These are phyloP conservation scores for Phialemonium atrogriseum DNA, from an alignment of 2,329 filamentous ascomycete species.

Conservation along the genomic window DNA sequence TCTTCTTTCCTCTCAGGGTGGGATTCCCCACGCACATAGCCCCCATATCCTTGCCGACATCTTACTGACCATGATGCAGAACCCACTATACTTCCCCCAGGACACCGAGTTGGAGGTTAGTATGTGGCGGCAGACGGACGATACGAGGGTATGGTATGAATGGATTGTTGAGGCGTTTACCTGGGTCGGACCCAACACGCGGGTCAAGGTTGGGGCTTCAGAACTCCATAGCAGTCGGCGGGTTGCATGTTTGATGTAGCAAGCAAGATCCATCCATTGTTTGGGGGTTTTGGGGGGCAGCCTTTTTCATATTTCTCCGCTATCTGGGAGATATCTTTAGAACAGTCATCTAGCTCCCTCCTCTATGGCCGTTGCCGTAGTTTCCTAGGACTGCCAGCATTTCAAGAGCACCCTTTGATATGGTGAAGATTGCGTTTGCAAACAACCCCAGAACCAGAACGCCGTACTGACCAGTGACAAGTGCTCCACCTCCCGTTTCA, in stretches of 20 bases:
- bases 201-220: conserved; percentile 58
- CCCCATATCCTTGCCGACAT: conserved; percentile 3
- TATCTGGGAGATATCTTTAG: too few relatives aligned
- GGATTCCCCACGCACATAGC: too few relatives aligned
- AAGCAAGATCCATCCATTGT: not conserved
- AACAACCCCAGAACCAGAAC: too few relatives aligned
- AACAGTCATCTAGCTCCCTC: too few relatives aligned
- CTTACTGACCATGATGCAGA: conserved; percentile 37
- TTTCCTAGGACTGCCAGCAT: too few relatives aligned
- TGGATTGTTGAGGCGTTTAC: conserved; percentile 87
- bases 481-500: too few relatives aligned
- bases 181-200: conserved; percentile 48
- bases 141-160: conserved; percentile 96
- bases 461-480: too few relatives aligned
- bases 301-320: too few relatives aligned
- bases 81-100: conserved; percentile 76
- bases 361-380: too few relatives aligned
- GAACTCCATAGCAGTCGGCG: conserved; percentile 62
- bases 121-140: conserved; percentile 95
- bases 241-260: conserved; percentile 63
- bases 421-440: too few relatives aligned
- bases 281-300: too few relatives aligned
- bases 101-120: conserved; percentile 79
- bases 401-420: too few relatives aligned
- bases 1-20: conserved; percentile 94